phyloP scores from a whole-genome alignment of 306 rosid genomes.

The Benincasa hispida region DNA sequence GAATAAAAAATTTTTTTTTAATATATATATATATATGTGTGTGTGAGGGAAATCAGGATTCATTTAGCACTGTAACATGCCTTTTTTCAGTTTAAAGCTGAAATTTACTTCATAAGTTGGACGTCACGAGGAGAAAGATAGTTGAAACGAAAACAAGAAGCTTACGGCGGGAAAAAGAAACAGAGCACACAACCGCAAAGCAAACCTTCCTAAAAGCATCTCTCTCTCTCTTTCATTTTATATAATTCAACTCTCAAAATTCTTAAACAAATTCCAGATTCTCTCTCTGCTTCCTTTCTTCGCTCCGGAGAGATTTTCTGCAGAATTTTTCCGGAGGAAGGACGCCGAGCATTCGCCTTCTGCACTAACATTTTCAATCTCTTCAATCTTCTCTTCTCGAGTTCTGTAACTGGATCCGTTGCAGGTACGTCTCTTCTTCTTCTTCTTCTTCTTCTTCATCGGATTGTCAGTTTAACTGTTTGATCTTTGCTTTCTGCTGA shows the following conservation, averaged over 20 bases:
- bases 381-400: not conserved
- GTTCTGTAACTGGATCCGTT: not conserved
- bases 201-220: conserved; percentile 22
- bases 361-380: not conserved
- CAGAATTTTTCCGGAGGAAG: not conserved
- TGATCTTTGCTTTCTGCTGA: not conserved
- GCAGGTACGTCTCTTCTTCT: not conserved
- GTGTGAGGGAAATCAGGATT: no score
- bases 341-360: not conserved
- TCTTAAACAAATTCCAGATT: conserved; percentile 13
- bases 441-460: not conserved
- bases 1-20: no score
- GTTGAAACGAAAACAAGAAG: conserved; percentile 5
- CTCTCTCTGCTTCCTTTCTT: not conserved
- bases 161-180: conserved; percentile 37
- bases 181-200: conserved; percentile 19
- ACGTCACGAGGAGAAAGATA: conserved; percentile 10
- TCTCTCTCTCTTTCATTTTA: not conserved
- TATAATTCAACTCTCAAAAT: conserved; percentile 10
- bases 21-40: no score
- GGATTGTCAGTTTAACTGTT: not conserved
- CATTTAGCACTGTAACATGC: not conserved
- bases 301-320: not conserved
- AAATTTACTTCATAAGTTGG: not conserved
- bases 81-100: not conserved